Percentiles rank a stretch among this genome's conserved stretches.
Conservation (phyloP, 352 stramenopile genomes). For the Globisporangium ultimum region DNA sequence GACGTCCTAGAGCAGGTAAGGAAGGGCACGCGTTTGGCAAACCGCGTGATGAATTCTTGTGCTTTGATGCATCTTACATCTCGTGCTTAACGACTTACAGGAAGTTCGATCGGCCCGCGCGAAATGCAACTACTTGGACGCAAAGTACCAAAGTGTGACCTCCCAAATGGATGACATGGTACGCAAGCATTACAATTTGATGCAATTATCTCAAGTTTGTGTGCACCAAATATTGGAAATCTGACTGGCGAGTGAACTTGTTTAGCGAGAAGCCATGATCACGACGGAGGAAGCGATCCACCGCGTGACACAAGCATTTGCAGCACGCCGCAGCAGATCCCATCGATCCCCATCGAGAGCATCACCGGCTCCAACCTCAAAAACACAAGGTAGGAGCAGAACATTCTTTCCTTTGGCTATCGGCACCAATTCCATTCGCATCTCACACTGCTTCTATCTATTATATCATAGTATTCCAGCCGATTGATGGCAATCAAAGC, state of each 20-base stretch:
- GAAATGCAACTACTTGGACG: slow-evolving; percentile 39
- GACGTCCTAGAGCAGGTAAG: slow-evolving; percentile 26
- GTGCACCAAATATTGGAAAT: no score
- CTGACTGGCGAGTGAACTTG: not conserved
- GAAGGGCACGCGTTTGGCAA: not conserved
- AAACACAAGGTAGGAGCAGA: not conserved
- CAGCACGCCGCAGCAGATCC: slow-evolving; percentile 17
- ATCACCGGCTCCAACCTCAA: slow-evolving; percentile 20
- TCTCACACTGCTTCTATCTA: no score
- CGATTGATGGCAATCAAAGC: no score
- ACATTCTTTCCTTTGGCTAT: no score
- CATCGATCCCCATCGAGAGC: slow-evolving; percentile 16
- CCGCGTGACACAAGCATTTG: slow-evolving; percentile 24
- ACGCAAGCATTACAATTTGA: not conserved
- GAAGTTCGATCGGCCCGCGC: slow-evolving; percentile 32
- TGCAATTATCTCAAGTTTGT: not conserved
- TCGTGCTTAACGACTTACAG: slow-evolving; percentile 11
- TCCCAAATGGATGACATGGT: slow-evolving; percentile 39
- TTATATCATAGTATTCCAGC: no score
- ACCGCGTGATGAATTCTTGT: not conserved
- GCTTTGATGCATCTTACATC: no score
- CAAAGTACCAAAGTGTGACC: slow-evolving; percentile 31
- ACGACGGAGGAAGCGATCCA: slow-evolving; percentile 32
- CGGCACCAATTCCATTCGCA: no score
- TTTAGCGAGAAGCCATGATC: slow-evolving; percentile 27